Conservation (phyloP, 192 early-diverging fungal species). For the Linderina pennispora region DNA sequence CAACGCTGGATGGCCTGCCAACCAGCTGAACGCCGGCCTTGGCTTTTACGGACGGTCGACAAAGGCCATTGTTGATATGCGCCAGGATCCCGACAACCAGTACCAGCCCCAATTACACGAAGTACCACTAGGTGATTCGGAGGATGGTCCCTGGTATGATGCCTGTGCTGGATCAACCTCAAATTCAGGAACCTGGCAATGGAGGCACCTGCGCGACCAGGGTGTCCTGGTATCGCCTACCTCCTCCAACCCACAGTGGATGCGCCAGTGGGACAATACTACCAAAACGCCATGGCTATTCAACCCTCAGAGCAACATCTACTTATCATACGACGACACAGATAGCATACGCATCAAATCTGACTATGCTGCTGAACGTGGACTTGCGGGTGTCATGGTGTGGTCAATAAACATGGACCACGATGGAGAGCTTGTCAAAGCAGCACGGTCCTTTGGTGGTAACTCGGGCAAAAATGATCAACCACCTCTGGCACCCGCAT, state of each 20-base stretch:
- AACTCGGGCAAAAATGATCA: neutral
- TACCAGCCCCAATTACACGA: conserved; percentile 8
- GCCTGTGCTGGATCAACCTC: conserved; percentile 40
- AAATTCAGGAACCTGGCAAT: conserved; percentile 59
- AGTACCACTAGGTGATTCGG: conserved; percentile 47
- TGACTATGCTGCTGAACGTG: conserved; percentile 46
- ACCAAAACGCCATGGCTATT: conserved; percentile 68
- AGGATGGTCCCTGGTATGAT: conserved; percentile 53
- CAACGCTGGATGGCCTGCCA: conserved; percentile 50
- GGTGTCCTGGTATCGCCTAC: conserved; percentile 38
- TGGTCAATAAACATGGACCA: conserved; percentile 31
- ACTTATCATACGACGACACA: conserved; percentile 63
- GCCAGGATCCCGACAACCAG: conserved; percentile 12
- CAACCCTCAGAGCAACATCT: conserved; percentile 49
- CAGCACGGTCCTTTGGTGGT: neutral
- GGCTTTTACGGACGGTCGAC: conserved; percentile 57
- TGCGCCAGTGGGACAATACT: conserved; percentile 49
- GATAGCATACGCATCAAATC: conserved; percentile 50
- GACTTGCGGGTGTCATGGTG: conserved; percentile 56
- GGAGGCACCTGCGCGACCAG: conserved; percentile 51
- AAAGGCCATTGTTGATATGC: conserved; percentile 27
- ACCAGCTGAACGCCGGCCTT: conserved; percentile 54
- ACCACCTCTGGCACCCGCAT: neutral
- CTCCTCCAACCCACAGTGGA: conserved; percentile 51
- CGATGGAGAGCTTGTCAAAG: conserved; percentile 47